Conservation (phyloP, 176 grass and related monocot genomes). For the Zizania latifolia region DNA sequence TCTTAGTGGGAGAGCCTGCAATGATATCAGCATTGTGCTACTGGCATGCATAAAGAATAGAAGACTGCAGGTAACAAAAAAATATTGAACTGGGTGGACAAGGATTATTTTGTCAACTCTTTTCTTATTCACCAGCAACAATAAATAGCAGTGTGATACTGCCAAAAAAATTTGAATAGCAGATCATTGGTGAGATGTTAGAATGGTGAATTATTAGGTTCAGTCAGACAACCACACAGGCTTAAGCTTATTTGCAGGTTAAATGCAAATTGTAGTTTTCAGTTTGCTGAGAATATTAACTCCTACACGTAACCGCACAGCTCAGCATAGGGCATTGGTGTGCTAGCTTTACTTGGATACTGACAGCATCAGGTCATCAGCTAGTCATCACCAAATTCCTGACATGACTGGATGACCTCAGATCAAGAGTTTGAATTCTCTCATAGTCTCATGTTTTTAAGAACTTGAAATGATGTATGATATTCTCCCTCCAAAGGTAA, state of each 20-base stretch:
- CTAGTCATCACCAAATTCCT: neutral
- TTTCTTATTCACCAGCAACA: slow-evolving; percentile 4
- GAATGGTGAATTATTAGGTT: neutral
- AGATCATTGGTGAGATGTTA: neutral
- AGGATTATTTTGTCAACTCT: neutral
- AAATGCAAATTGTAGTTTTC: neutral
- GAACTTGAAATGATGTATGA: neutral
- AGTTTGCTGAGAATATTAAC: neutral
- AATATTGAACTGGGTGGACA: neutral
- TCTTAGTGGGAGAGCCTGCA: neutral
- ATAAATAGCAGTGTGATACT: neutral
- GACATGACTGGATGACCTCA: neutral
- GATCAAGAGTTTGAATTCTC: neutral
- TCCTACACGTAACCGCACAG: neutral
- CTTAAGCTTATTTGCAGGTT: neutral
- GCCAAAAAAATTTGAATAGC: neutral
- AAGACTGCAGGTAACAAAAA: neutral
- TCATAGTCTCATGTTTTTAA: neutral
- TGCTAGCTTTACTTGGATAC: neutral
- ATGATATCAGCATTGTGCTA: neutral
- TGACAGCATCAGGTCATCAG: neutral
- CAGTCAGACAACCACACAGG: neutral
- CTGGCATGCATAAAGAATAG: neutral
- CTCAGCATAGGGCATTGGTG: no score
- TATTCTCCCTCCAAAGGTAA: neutral